Evolutionary conservation across 1,284 basidiomycete species (phyloP).

Genomic region (Chalciporus sp.): DNA sequence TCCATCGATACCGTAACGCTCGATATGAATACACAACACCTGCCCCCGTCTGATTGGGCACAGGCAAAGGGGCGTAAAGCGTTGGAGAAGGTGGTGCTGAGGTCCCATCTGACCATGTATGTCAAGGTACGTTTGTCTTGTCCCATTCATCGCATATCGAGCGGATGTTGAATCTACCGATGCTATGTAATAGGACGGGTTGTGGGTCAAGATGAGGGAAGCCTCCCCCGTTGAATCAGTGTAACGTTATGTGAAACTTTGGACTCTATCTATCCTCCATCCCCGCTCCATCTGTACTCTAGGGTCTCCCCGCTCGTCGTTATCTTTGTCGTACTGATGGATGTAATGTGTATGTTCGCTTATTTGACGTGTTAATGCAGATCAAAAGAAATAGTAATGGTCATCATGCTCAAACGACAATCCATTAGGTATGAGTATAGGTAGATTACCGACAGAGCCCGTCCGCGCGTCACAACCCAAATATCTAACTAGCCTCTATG

Average conservation of each 20-base stretch:
- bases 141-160: not conserved
- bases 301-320: too few relatives aligned
- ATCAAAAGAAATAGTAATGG: not conserved
- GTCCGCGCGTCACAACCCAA: not conserved
- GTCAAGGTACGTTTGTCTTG: conserved; percentile 25
- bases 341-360: too few relatives aligned
- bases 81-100: conserved; percentile 30
- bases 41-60: conserved; percentile 33
- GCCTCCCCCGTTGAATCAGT: not conserved
- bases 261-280: too few relatives aligned
- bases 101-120: conserved; percentile 55
- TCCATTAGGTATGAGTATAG: conserved; percentile 32
- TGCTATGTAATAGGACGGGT: conserved; percentile 17
- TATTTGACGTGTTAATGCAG: too few relatives aligned
- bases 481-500: conserved; percentile 15
- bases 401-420: conserved; percentile 23
- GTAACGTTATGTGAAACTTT: not conserved
- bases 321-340: too few relatives aligned
- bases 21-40: conserved; percentile 31
- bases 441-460: conserved; percentile 31
- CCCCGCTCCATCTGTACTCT: too few relatives aligned
- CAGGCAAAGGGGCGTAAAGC: conserved; percentile 24
- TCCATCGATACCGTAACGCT: conserved; percentile 36
- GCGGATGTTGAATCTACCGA: not conserved
- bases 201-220: conserved; percentile 32